phyloP scores from a whole-genome alignment of 208 protist species.

The Leishmania amazonensis region DNA sequence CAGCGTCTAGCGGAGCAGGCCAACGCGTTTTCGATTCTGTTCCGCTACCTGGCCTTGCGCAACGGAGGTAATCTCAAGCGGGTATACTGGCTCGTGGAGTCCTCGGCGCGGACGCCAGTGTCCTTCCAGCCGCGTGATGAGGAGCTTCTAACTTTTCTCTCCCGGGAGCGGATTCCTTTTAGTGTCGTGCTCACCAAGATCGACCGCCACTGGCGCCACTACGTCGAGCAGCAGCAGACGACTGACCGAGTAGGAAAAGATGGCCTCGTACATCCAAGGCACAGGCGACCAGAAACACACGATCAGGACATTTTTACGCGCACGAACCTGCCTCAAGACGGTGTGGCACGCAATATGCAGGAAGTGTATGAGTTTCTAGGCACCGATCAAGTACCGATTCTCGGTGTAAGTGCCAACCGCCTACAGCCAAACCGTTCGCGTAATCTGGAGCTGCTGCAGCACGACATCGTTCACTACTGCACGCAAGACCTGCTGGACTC shows the following conservation, averaged over 20 bases:
- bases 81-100: constrained; percentile 88
- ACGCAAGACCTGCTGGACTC: constrained; percentile 40
- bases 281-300: constrained; percentile 1
- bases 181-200: constrained; percentile 86
- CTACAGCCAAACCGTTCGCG: constrained; percentile 48
- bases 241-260: constrained; percentile 35
- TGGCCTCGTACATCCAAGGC: constrained; percentile 23
- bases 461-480: constrained; percentile 87
- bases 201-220: constrained; percentile 65
- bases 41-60: constrained; percentile 85
- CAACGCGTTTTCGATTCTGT: constrained; percentile 80
- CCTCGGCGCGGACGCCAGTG: constrained; percentile 38
- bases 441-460: constrained; percentile 72
- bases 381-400: constrained; percentile 64
- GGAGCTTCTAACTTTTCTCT: constrained; percentile 76
- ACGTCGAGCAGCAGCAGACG: constrained; percentile 30
- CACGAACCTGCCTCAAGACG: constrained; percentile 31
- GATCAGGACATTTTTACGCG: not conserved
- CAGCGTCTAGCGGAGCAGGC: constrained; percentile 51
- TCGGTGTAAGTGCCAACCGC: constrained; percentile 70
- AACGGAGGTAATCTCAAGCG: constrained; percentile 74
- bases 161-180: constrained; percentile 75
- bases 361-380: constrained; percentile 76
- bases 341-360: constrained; percentile 53
- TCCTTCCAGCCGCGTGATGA: constrained; percentile 74